These are phyloP conservation scores for Striga asiatica DNA, from an alignment of 257 asterid genomes.

Conservation along the genomic window DNA sequence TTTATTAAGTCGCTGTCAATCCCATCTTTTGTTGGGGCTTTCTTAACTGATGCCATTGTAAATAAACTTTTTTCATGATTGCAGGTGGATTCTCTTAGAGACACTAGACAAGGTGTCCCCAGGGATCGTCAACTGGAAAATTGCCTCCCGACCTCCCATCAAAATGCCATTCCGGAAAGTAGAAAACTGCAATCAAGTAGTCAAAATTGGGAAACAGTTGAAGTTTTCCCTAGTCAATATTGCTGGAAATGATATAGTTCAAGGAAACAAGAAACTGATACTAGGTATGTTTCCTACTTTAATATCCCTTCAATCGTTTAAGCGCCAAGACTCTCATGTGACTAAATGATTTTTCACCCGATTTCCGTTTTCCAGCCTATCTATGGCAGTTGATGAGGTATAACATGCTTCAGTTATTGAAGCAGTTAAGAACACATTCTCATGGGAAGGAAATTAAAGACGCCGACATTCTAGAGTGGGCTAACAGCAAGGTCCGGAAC, in stretches of 20 bases:
- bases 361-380: constrained; percentile 60
- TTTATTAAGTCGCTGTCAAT: background rate
- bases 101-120: constrained; percentile 88
- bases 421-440: constrained; percentile 76
- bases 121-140: constrained; percentile 88
- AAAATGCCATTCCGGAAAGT: constrained; percentile 93
- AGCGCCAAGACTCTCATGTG: constrained; percentile 2
- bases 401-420: constrained; percentile 85
- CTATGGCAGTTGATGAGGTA: constrained; percentile 92
- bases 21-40: background rate
- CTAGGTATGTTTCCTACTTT: constrained; percentile 42
- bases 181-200: constrained; percentile 94
- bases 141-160: constrained; percentile 88
- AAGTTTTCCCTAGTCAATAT: constrained; percentile 88
- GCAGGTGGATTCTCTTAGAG: constrained; percentile 90
- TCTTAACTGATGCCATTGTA: constrained; percentile 5
- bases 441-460: constrained; percentile 81
- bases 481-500: constrained; percentile 61
- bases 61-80: background rate
- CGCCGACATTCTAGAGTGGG: constrained; percentile 83
- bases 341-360: constrained; percentile 15
- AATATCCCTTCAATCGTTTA: constrained; percentile 1
- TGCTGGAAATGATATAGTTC: constrained; percentile 90
- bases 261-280: constrained; percentile 89
- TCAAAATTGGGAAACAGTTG: constrained; percentile 83